Conservation (phyloP, 805 yeast genomes). For the Pichia heedii region DNA sequence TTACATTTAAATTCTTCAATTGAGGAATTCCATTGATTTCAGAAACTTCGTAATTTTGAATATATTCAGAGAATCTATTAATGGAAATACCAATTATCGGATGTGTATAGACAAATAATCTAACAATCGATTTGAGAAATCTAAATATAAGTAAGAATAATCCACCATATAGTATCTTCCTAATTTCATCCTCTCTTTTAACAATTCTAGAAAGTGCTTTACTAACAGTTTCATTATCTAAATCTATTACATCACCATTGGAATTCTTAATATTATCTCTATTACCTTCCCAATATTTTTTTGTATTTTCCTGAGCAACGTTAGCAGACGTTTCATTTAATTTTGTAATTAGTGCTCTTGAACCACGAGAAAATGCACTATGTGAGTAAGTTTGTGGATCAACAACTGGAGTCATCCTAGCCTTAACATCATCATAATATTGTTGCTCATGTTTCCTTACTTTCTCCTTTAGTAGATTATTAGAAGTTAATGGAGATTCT, state of each 20-base stretch:
- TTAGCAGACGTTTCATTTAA: neutral
- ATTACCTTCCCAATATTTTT: neutral
- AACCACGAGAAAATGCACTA: neutral
- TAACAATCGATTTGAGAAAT: slow-evolving; percentile 20
- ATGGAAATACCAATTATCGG: neutral
- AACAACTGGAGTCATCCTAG: too few species aligned
- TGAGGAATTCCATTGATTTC: too few species aligned
- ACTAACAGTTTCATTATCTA: slow-evolving; percentile 18
- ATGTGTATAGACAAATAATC: slow-evolving; percentile 12
- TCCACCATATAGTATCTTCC: slow-evolving; percentile 24
- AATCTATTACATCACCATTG: neutral
- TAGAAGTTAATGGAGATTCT: slow-evolving; percentile 23
- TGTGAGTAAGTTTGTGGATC: too few species aligned
- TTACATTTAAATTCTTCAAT: too few species aligned
- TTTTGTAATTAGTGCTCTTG: too few species aligned
- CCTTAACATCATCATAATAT: neutral
- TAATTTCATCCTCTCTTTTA: slow-evolving; percentile 31
- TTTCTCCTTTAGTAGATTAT: neutral
- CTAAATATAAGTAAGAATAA: slow-evolving; percentile 24
- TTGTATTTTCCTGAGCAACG: neutral
- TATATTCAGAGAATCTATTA: neutral
- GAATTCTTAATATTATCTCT: neutral
- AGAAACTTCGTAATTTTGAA: too few species aligned
- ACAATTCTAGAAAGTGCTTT: slow-evolving; percentile 38
- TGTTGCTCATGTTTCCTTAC: neutral